Base-by-base conservation (phyloP, 179 eudicot genomes). In the Gypsophila paniculata region DNA sequence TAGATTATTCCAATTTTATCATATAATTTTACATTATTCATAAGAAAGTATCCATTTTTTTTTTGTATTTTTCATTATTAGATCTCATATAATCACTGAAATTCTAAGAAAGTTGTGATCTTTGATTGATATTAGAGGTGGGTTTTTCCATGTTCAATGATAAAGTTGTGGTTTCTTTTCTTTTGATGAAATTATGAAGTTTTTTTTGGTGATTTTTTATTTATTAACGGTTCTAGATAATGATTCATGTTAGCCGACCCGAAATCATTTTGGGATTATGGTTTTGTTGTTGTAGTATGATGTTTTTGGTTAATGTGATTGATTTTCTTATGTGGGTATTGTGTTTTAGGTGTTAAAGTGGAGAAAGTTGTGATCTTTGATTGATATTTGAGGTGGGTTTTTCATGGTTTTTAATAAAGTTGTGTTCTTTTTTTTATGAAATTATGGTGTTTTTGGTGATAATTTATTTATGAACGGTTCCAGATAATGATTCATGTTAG, bases 321-420 rank as follows among this genome's bases (percentile, higher is more conserved):
- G n/a, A n/a, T 61, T 14, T 17, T 29, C 12, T 64, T 62, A 61
- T 60, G 68, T 49, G 61, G 70, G 52, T 29, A 29, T 29, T 29
- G 1, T 29, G 34, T 29, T 29, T 29, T 29, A 29, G 34, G 34
- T 29, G 34, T 4, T 29, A 4, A 29, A 29, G 34, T 29, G 34
- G 4, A 2, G 8, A 70, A 63, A 11, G 48, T 51, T 44, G 54
- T 70, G 63, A 65, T 78, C 38, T 61, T 78, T 29, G 21, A 19
- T 68, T 44, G 39, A 34, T 59, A 44, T 71, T 15, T 11, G 38
- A 79, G 82, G 82, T 66, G 65, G 68, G 54, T 34, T 71, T 59
- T n/a, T 52, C 4, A 19, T 29, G 46, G 9, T 19, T 74, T 74
- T 57, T 14, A 6, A 6, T 19, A 21, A 19, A 51, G 26, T n/a